Evolutionary conservation across 257 asterid genomes (phyloP), one percentile per base, ranked within the genome.

Genomic region (Cruciata laevipes): DNA sequence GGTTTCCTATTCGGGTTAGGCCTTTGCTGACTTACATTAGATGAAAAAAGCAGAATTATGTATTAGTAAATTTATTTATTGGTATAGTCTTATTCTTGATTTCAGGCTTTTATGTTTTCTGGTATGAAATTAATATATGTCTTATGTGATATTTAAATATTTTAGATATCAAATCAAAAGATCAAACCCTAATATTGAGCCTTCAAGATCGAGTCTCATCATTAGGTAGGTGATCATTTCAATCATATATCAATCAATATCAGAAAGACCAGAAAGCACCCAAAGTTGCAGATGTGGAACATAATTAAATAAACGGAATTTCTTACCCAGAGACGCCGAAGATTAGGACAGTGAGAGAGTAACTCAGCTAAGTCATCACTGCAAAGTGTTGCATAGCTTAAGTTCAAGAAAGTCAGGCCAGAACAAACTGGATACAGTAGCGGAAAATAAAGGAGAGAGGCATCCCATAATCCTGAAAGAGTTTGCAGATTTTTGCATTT

Each of bases 281-380:
- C 8, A 53, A 44, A 40, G 18, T 37, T 16, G 10, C 53, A 40
- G 25, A 63, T 61, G 71, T 60, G 30, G 71, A 73, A 24, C 40
- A 65, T 47, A 58, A 55, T 63, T 52, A 69, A 38, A 27, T 27
- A 59, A 12, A 57, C 65, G 55, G 37, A 35, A 38, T 56, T 38
- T 42, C 90, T 82, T 85, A 90, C 97, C 97, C 97, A 90, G 40
- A 90, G 93, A 69, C 97, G 82, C 59, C 79, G 86, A 57, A 90
- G 71, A 71, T 81, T 85, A 47, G 88, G 89, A 84, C 97, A 90
- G 79, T 82, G 83, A 65, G 73, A 69, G 40, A 90, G 74, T 74
- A 90, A 83, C 75, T 78, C 77, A 7, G 81, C 80, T 35, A 88
- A 78, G 74, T 85, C 96, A 70, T 70, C 83, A 76, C 90, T 85